These are phyloP conservation scores for Globisporangium yorkense DNA, from an alignment of 352 stramenopile species.

Conservation along the genomic window DNA sequence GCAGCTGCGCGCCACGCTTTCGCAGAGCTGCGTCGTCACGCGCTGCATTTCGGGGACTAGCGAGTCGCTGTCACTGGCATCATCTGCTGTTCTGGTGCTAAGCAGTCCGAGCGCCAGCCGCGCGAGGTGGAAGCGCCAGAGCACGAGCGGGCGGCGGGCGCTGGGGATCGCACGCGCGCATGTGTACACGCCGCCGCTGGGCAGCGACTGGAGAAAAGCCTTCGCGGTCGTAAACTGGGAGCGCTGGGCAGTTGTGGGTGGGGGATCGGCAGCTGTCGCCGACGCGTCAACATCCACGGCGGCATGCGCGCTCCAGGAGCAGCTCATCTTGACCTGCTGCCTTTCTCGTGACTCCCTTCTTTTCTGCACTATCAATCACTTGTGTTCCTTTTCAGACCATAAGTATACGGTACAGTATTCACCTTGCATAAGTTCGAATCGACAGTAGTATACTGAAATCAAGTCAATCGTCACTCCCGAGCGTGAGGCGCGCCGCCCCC, in stretches of 20 bases:
- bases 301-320: neutral
- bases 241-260: neutral
- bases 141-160: conserved; percentile 18
- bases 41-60: conserved; percentile 4
- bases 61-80: neutral
- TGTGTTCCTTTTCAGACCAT: neutral
- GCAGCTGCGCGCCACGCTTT: conserved; percentile 7
- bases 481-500: conserved; percentile 1
- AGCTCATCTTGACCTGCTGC: neutral
- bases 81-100: neutral
- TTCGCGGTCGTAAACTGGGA: conserved; percentile 22
- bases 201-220: conserved; percentile 38
- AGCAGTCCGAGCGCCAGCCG: conserved; percentile 25
- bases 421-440: neutral
- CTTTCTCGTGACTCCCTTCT: neutral
- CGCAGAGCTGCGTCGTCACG: conserved; percentile 12
- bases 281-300: neutral
- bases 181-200: conserved; percentile 50
- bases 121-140: conserved; percentile 55
- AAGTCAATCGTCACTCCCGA: conserved; percentile 2
- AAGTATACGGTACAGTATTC: neutral
- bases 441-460: neutral
- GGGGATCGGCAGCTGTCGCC: neutral
- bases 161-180: conserved; percentile 28
- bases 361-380: neutral